Evolutionary conservation across 1,284 basidiomycete genomes (phyloP), one percentile per base, ranked within the genome.

Genomic region (Trichosporon ovoides): DNA sequence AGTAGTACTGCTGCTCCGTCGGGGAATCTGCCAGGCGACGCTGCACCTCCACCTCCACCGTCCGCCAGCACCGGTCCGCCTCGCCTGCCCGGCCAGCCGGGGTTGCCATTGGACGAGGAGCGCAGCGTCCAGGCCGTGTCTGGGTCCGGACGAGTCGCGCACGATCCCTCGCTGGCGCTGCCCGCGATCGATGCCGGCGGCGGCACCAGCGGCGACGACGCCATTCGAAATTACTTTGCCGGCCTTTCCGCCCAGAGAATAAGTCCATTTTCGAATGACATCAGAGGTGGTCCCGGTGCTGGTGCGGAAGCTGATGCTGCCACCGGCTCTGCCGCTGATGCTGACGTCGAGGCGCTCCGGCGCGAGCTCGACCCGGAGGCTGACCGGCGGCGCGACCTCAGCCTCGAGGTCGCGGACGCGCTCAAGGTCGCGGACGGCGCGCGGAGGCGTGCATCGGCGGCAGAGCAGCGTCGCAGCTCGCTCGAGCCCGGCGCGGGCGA

Each of bases 371-470:
- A 28, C 28, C 43, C 43, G 13, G 43, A 28, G 43, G n/a, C 14
- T 22, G 52, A 58, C 36, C 36, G 33, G 24, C 49, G 35, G 19
- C 19, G 24, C 16, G 37, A 49, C 18, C 53, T 55, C 7, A 24
- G 22, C 14, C 52, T 38, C 38, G 38, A 38, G 38, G 24, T 40
- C 38, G 55, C 63, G n/a, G 66, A 68, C 28, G 58, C 46, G 22
- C 43, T 48, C 24, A 48, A 48, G 43, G 43, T 48, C 2, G 43
- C 22, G 22, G 43, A 38, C 52, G 52, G 52, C 18, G 37, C 55
- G 62, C 19, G 66, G 66, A 20, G 58, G 40, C 22, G 43, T 3
- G 43, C 43, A 22, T 28, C 43, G 22, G 13, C n/a, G 43, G 28
- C 28, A 9, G 28, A n/a, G n/a, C n/a, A n/a, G 33, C 12, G 6